phyloP scores from a whole-genome alignment of 345 rosid species.

The Cochlearia excelsa region DNA sequence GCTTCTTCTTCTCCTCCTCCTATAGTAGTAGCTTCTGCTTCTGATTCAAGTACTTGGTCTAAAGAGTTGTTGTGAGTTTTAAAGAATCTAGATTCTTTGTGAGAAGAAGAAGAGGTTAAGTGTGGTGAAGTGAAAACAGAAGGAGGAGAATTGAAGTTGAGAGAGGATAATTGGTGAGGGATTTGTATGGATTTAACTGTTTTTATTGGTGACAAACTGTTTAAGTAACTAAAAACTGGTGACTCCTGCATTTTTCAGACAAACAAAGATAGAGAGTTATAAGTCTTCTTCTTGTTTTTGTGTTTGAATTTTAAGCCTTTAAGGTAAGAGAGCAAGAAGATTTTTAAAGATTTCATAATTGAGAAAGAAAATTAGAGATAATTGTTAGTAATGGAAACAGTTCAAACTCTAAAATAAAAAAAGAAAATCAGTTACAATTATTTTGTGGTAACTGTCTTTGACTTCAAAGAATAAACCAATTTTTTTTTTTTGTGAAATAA shows the following conservation, averaged over 20 bases:
- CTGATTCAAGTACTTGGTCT: conserved; percentile 36
- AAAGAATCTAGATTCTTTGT: conserved; percentile 80
- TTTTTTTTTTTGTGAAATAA: no score
- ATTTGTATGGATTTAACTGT: conserved; percentile 62
- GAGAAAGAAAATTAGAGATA: no score
- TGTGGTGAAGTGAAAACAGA: conserved; percentile 96
- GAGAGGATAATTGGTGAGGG: conserved; percentile 66
- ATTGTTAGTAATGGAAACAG: no score
- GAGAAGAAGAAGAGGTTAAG: conserved; percentile 43
- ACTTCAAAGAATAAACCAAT: no score
- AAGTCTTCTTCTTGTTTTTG: no score
- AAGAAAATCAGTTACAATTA: no score
- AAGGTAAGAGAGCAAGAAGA: background rate
- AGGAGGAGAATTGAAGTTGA: conserved; percentile 67
- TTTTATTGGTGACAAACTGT: conserved; percentile 89
- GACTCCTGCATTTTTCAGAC: conserved; percentile 65
- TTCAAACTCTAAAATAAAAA: no score
- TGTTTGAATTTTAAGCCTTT: background rate
- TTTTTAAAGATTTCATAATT: background rate
- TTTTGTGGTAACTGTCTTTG: no score
- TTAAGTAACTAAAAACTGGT: conserved; percentile 85
- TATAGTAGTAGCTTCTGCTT: conserved; percentile 31
- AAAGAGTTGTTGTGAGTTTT: conserved; percentile 44
- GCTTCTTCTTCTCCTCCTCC: conserved; percentile 32
- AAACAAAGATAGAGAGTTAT: background rate